Evolutionary conservation across 75 land plant genomes (phyloP), one percentile per base, ranked within the genome.

Genomic region (Sequoiadendron giganteum): DNA sequence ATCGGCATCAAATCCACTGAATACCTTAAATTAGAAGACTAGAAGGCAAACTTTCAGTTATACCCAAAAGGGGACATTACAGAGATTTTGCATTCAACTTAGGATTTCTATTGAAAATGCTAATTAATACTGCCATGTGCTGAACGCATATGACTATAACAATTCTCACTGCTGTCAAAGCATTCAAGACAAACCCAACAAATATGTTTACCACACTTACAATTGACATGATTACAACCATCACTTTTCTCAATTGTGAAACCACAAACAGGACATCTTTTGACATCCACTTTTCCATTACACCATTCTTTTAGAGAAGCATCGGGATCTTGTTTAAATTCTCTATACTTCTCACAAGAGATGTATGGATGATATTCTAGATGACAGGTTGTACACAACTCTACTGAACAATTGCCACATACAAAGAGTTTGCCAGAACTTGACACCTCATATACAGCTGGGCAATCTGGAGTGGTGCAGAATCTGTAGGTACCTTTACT

Each of bases 391-490:
- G 90, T 95, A 88, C 97, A 96, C 5, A 94, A 91, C 85, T 95
- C 94, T 39, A 70, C 91, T 40, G 36, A 86, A 85, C 97, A 96
- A 10, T 93, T 91, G 10, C 93, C 97, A 89, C 97, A 96, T 18
- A 85, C 85, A 86, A 94, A 95, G 7, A 91, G 94, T 76, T 84
- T 90, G 13, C 85, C 86, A 14, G 88, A 14, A 7, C 55, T 70
- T 1, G 92, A 89, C 11, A 91, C 95, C 30, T 86, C 76, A 65
- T 96, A 96, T 18, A 96, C 91, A 7, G 93, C 87, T 21, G 95
- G 96, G 82, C 98, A 96, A 84, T 96, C 98, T n/a, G 98, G 98
- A 15, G 98, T 92, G 42, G 95, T 92, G 83, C 98, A 96, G 68
- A 94, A 95, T 68, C 91, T 87, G 92, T 94, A 95, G 5, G 40